Conservation (phyloP, 2,329 filamentous ascomycete species). For the Microdochium nivale region DNA sequence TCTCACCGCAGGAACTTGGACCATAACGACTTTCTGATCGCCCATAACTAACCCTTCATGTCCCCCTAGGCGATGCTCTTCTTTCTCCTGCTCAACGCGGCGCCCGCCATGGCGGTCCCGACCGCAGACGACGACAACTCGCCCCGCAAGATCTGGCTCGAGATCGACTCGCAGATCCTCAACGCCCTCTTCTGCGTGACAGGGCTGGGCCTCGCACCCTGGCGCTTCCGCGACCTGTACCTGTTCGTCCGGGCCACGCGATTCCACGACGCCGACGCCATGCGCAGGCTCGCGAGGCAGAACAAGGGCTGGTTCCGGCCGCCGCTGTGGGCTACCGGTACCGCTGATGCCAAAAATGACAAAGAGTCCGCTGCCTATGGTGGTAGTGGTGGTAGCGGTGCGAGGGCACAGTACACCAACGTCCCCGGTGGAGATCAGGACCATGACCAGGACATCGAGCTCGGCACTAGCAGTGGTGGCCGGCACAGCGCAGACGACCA, state of each 20-base stretch:
- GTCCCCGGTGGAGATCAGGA: background rate
- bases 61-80: slow-evolving; percentile 17
- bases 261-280: slow-evolving; percentile 9
- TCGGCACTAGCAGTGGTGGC: background rate
- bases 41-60: background rate
- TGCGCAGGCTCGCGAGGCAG: slow-evolving; percentile 11
- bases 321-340: slow-evolving; percentile 11
- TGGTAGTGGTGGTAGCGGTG: too few relatives aligned
- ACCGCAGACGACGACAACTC: slow-evolving; percentile 39
- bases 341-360: background rate
- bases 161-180: slow-evolving; percentile 74
- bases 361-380: background rate
- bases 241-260: slow-evolving; percentile 25
- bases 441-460: background rate
- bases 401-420: background rate
- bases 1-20: too few relatives aligned
- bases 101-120: slow-evolving; percentile 3
- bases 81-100: slow-evolving; percentile 16
- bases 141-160: slow-evolving; percentile 72
- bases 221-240: slow-evolving; percentile 75
- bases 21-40: too few relatives aligned
- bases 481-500: background rate
- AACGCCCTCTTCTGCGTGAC: slow-evolving; percentile 83
- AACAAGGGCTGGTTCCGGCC: slow-evolving; percentile 18
- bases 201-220: slow-evolving; percentile 74